These are phyloP conservation scores for Fusarium metavorans DNA, from an alignment of 2,329 filamentous ascomycete species.

Conservation along the genomic window DNA sequence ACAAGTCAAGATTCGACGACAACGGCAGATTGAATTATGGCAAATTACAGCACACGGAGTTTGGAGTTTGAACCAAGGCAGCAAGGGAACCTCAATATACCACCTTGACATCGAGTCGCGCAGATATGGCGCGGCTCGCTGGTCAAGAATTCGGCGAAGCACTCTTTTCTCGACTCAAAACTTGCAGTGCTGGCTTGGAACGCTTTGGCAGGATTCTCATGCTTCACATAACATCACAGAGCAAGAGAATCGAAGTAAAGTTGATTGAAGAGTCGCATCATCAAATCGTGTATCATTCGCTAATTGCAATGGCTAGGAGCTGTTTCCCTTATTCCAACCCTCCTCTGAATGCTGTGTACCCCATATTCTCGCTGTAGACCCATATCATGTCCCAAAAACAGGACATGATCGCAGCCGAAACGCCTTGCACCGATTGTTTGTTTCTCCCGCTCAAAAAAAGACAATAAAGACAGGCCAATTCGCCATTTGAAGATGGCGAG, in stretches of 20 bases:
- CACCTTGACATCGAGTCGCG: neutral
- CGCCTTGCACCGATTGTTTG: conserved; percentile 31
- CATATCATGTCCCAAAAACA: conserved; percentile 14
- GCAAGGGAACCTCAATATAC: neutral
- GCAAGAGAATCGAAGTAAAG: neutral
- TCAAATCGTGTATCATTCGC: conserved; percentile 28
- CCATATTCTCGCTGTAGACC: neutral
- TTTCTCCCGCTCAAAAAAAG: conserved; percentile 22
- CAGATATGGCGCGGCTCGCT: neutral
- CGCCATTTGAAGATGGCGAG: conserved; percentile 29
- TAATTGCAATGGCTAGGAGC: conserved; percentile 6
- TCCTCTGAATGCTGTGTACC: conserved; percentile 6
- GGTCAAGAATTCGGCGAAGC: neutral
- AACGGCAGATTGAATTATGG: neutral
- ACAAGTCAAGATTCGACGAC: neutral
- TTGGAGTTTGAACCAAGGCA: neutral
- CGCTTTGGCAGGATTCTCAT: neutral
- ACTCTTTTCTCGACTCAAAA: neutral
- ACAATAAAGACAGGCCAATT: conserved; percentile 12
- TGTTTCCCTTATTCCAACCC: neutral
- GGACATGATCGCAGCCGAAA: conserved; percentile 18
- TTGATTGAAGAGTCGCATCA: neutral
- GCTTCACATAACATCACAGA: neutral
- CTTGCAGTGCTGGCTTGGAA: neutral
- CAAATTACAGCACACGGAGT: neutral